phyloP scores from a whole-genome alignment of 805 yeast species.

The Yarrowia phangngaensis region DNA sequence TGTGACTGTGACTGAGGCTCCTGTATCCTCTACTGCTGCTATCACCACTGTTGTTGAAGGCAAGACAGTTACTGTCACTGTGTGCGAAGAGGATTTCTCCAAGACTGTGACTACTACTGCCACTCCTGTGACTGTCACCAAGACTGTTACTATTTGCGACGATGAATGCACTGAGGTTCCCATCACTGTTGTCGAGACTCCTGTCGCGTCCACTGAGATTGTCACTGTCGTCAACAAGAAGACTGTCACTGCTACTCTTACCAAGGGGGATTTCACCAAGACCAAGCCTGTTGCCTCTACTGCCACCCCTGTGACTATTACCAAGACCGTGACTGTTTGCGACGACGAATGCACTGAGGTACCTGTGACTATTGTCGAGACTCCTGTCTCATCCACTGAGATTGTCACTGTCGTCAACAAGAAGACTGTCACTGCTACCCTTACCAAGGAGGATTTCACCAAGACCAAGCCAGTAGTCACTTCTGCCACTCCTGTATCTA shows the following conservation, averaged over 20 bases:
- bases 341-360: conserved; percentile 16
- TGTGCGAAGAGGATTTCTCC: conserved; percentile 7
- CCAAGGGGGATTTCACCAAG: too few relatives aligned
- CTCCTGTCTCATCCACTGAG: conserved; percentile 9
- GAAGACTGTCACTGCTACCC: conserved; percentile 11
- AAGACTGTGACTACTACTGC: not conserved
- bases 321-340: conserved; percentile 13
- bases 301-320: conserved; percentile 4
- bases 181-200: not conserved
- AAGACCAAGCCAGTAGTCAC: not conserved
- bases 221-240: too few relatives aligned
- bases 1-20: conserved; percentile 16
- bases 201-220: too few relatives aligned
- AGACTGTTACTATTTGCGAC: not conserved
- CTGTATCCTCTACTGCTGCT: conserved; percentile 2
- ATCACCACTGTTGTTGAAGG: conserved; percentile 13
- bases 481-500: not conserved
- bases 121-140: not conserved
- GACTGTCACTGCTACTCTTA: too few relatives aligned
- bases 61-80: conserved; percentile 20
- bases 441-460: conserved; percentile 4
- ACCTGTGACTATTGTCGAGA: conserved; percentile 20
- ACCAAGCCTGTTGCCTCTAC: too few relatives aligned
- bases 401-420: conserved; percentile 1
- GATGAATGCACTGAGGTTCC: not conserved